Evolutionary conservation across 2,329 filamentous ascomycete genomes (phyloP), one percentile per base, ranked within the genome.

Genomic region (Monosporascus sp.): DNA sequence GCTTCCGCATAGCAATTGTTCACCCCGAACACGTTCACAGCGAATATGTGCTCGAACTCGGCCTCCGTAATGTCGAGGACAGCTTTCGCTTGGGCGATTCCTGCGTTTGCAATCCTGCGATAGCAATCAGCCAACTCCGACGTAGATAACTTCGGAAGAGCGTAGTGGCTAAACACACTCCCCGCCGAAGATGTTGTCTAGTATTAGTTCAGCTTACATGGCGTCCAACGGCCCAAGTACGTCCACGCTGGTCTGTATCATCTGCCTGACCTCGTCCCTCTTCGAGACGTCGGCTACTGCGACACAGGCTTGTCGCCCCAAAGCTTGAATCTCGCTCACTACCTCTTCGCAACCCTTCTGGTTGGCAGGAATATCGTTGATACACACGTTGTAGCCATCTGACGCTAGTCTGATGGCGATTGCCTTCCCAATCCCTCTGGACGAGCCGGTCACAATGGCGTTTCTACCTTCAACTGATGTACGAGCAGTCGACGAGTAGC

Each of bases 371-470:
- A 87, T 71, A 59, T 88, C 85, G 64, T 86, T 87, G 58, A 88
- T 72, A 62, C 82, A 85, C 49, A 89, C 73, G 59, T 83, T 76
- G 69, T 87, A 88, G 51, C 85, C 85, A 56, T 88, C 85, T 22
- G 74, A 69, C 6, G 84, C 84, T 17, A 88, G 75, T 3, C 85
- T 81, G 7, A 85, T 69, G 19, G 84, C 85, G 51, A 86, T 84
- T 20, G 82, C 77, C 61, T 80, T 82, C 47, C 84, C 84, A 58
- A 83, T 84, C 20, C 66, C 66, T 16, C 60, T 51, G 27, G 60
- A 59, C 3, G 66, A 62, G 4, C 66, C 66, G 1, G 66, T 68
- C 20, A 69, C 58, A 3, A 69, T 67, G 27, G 57, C 66, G 37
- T 49, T 66, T 43, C 53, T 60, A 1, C 52, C 56, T 11, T 59